These are phyloP conservation scores for Fraxinus sp. DNA, from an alignment of 305 asterid genomes.

Conservation along the genomic window DNA sequence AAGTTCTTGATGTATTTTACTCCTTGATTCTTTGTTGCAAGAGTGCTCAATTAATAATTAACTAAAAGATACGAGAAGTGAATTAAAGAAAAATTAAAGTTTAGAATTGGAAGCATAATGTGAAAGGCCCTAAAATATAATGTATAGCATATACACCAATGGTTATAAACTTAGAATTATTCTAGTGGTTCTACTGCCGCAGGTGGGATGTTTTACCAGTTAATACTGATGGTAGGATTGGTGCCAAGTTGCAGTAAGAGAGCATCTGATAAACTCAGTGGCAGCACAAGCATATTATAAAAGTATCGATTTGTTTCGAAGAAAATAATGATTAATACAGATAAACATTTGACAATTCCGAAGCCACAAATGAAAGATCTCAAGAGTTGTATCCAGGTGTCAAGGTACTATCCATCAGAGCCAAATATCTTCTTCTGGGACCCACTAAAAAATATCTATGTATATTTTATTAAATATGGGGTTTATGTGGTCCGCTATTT, in stretches of 20 bases:
- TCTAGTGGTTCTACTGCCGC: not conserved
- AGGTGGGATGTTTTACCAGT: not conserved
- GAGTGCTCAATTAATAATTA: not conserved
- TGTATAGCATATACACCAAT: not conserved
- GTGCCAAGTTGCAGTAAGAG: not conserved
- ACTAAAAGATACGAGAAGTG: not conserved
- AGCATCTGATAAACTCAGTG: not conserved
- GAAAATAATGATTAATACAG: not conserved
- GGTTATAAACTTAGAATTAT: not conserved
- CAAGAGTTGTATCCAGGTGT: not conserved
- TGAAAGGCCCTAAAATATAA: not conserved
- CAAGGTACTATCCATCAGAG: not conserved
- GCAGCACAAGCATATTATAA: not conserved
- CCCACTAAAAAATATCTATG: not conserved
- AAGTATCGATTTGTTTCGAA: not conserved
- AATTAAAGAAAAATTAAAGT: not conserved
- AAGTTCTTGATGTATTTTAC: not conserved
- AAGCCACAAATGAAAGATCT: not conserved
- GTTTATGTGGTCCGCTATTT: not conserved
- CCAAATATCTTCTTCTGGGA: conserved; percentile 5
- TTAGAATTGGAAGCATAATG: not conserved
- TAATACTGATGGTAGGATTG: not conserved
- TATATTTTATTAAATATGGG: not conserved
- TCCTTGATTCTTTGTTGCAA: not conserved
- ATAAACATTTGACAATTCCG: conserved; percentile 3